These are phyloP conservation scores for Solanum etuberosum DNA, from an alignment of 257 asterid genomes.

Conservation along the genomic window DNA sequence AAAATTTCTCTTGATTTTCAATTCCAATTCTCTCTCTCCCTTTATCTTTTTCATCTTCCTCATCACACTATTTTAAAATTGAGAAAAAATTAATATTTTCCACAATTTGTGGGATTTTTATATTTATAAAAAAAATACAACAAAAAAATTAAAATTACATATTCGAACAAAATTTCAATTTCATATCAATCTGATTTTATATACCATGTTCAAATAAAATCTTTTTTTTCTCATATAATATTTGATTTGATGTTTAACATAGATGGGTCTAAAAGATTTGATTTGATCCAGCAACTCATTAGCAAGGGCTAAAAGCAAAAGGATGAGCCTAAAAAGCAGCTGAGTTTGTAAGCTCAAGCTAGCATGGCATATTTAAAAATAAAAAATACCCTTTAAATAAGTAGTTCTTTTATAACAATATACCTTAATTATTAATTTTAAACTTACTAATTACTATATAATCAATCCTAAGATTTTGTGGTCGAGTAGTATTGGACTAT, in stretches of 20 bases:
- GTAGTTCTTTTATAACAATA: background rate
- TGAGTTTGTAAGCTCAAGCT: background rate
- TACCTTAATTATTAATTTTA: background rate
- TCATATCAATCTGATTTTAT: no score
- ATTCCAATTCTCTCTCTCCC: background rate
- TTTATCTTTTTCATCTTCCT: no score
- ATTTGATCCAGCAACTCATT: background rate
- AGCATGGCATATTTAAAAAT: background rate
- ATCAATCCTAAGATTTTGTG: background rate
- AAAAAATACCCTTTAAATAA: background rate
- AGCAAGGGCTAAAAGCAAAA: background rate
- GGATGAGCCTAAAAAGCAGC: background rate
- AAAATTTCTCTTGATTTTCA: background rate
- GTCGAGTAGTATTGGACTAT: background rate
- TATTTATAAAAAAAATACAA: no score
- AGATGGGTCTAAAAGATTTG: background rate
- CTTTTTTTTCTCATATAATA: background rate
- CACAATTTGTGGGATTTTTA: background rate
- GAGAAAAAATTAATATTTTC: no score
- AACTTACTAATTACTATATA: background rate
- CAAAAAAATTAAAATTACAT: no score
- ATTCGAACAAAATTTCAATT: no score
- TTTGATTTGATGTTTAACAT: background rate
- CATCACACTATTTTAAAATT: no score
- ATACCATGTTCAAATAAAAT: no score